Percentiles rank a stretch among this genome's conserved stretches.
phyloP scores from a whole-genome alignment of 2,329 filamentous ascomycete species.

The Pezicula neosporulosa region DNA sequence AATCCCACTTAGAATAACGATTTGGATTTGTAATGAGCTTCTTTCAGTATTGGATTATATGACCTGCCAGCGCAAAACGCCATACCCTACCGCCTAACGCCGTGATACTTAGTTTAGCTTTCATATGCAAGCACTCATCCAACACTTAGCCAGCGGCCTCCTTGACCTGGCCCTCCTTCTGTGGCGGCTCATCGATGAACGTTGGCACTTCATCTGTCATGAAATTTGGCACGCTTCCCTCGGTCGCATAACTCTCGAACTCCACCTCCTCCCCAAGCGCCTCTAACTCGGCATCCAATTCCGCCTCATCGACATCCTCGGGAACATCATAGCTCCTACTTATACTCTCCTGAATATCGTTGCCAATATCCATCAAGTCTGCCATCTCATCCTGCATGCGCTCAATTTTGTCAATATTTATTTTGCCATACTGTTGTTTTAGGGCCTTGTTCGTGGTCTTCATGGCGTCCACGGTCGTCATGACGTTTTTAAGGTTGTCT shows the following conservation, averaged over 20 bases:
- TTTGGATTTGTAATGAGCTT: too few relatives aligned
- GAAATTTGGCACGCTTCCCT: slow-evolving; percentile 69
- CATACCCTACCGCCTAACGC: neutral
- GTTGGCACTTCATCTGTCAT: slow-evolving; percentile 84
- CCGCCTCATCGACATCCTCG: slow-evolving; percentile 94
- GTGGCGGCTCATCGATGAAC: slow-evolving; percentile 90
- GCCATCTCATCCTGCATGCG: slow-evolving; percentile 98
- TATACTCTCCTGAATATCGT: slow-evolving; percentile 96
- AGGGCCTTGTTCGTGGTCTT: slow-evolving; percentile 94
- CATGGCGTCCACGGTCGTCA: slow-evolving; percentile 97
- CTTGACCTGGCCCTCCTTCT: slow-evolving; percentile 71
- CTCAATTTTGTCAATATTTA: slow-evolving; percentile 97
- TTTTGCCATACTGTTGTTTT: slow-evolving; percentile 91
- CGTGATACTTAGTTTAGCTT: neutral
- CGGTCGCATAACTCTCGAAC: slow-evolving; percentile 57
- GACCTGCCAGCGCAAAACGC: too few relatives aligned
- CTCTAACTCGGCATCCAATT: slow-evolving; percentile 94
- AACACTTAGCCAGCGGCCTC: slow-evolving; percentile 60
- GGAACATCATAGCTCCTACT: slow-evolving; percentile 89
- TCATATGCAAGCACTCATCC: neutral
- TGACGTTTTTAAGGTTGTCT: slow-evolving; percentile 96
- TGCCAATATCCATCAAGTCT: slow-evolving; percentile 93
- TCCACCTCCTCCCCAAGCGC: slow-evolving; percentile 93
- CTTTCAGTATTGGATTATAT: too few relatives aligned
- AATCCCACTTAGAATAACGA: too few relatives aligned